Conservation (phyloP, 2,329 filamentous ascomycete genomes). For the Sphaerulina vaccinii region DNA sequence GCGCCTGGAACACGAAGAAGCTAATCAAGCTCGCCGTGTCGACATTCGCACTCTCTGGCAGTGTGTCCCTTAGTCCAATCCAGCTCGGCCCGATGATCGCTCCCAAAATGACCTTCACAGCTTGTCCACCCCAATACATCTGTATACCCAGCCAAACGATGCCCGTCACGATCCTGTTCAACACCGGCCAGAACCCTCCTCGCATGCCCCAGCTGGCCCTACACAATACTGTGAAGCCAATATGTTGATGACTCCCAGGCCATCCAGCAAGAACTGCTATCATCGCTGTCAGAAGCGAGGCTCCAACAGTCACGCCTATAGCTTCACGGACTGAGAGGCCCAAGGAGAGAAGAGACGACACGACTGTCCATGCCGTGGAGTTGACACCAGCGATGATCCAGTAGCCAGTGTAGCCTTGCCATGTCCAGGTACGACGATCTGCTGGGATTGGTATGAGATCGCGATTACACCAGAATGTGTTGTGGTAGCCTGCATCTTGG, state of each 20-base stretch:
- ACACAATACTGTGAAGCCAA: conserved; percentile 39
- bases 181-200: conserved; percentile 28
- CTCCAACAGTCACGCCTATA: conserved; percentile 37
- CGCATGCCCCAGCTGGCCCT: conserved; percentile 26
- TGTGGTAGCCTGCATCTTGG: conserved; percentile 16
- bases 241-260: conserved; percentile 38
- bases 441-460: conserved; percentile 19
- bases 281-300: conserved; percentile 36
- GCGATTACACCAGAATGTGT: conserved; percentile 22
- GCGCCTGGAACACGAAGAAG: conserved; percentile 16
- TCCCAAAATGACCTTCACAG: conserved; percentile 23
- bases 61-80: conserved; percentile 15
- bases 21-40: conserved; percentile 22
- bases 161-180: conserved; percentile 28
- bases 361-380: conserved; percentile 20
- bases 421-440: conserved; percentile 20
- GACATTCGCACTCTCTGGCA: conserved; percentile 19
- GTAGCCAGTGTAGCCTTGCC: conserved; percentile 23
- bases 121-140: conserved; percentile 24
- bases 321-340: conserved; percentile 22
- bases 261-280: conserved; percentile 39
- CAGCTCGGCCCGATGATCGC: conserved; percentile 16
- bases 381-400: conserved; percentile 23
- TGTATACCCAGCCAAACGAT: conserved; percentile 30
- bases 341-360: conserved; percentile 16